Percentiles rank a stretch among this genome's conserved stretches.
These are phyloP conservation scores for Phaeosphaeria sp. DNA, from an alignment of 2,329 filamentous ascomycete species.

Conservation along the genomic window DNA sequence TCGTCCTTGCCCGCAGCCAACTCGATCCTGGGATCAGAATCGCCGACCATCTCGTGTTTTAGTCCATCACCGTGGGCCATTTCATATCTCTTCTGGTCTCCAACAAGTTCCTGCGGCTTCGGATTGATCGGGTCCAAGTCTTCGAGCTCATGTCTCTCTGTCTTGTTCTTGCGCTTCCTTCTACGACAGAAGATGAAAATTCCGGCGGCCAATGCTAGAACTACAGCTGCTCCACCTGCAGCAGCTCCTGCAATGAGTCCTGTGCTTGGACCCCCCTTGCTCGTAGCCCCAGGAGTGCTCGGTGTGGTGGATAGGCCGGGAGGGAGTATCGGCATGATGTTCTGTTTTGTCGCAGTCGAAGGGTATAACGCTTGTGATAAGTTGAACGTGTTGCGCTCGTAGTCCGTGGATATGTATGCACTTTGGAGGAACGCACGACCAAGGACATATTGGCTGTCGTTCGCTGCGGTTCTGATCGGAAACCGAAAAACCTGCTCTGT, in stretches of 20 bases:
- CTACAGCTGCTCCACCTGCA: conserved; percentile 18
- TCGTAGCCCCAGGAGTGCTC: conserved; percentile 4
- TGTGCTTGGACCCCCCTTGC: conserved; percentile 13
- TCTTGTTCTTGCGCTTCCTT: conserved; percentile 5
- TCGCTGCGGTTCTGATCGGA: conserved; percentile 46
- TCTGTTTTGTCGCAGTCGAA: conserved; percentile 47
- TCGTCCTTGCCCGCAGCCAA: conserved; percentile 19
- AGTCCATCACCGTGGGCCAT: conserved; percentile 14
- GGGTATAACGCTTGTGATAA: conserved; percentile 61
- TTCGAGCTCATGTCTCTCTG: conserved; percentile 16
- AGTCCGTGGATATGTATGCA: conserved; percentile 50
- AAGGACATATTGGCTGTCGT: conserved; percentile 47
- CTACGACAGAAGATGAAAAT: conserved; percentile 23
- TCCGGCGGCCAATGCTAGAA: neutral
- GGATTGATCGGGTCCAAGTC: conserved; percentile 16
- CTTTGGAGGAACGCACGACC: conserved; percentile 52
- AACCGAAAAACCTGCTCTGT: conserved; percentile 44
- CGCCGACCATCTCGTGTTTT: conserved; percentile 24
- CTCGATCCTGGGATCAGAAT: conserved; percentile 16
- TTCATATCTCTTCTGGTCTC: conserved; percentile 19
- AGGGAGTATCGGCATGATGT: conserved; percentile 44
- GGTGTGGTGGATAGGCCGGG: neutral
- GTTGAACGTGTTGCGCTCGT: conserved; percentile 38
- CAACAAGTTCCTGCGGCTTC: conserved; percentile 11
- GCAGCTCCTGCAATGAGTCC: conserved; percentile 36